Evolutionary conservation across 441 rosid genomes (phyloP).

Genomic region (Gossypium davidsonii): DNA sequence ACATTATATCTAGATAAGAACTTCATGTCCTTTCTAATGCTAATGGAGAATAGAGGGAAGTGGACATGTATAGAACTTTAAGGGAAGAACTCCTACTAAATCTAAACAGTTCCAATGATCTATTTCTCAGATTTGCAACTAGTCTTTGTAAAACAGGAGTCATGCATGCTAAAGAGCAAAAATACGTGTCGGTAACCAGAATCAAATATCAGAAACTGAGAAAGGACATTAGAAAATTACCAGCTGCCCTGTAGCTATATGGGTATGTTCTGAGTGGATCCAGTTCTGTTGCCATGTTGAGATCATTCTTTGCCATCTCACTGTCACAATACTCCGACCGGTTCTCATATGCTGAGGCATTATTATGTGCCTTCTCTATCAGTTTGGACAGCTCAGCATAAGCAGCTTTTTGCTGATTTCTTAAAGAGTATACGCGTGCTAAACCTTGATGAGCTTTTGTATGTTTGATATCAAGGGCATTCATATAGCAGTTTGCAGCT

Average conservation of each 20-base stretch:
- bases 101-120: background rate
- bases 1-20: background rate
- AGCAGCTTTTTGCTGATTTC: constrained; percentile 46
- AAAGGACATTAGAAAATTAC: constrained; percentile 22
- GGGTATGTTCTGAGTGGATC: constrained; percentile 75
- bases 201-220: background rate
- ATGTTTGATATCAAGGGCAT: constrained; percentile 62
- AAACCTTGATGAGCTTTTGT: constrained; percentile 72
- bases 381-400: constrained; percentile 65
- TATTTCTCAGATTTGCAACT: background rate
- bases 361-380: constrained; percentile 22
- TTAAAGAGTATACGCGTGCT: constrained; percentile 53
- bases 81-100: background rate
- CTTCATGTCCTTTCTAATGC: background rate
- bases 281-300: constrained; percentile 46
- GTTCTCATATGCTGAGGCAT: constrained; percentile 4
- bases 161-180: background rate
- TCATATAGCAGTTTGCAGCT: constrained; percentile 38
- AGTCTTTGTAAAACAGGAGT: background rate
- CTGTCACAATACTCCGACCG: constrained; percentile 64
- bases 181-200: background rate
- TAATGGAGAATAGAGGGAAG: background rate
- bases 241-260: constrained; percentile 67
- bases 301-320: constrained; percentile 55
- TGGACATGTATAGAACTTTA: background rate